phyloP scores from a whole-genome alignment of 2,329 filamentous ascomycete genomes.

The Aureobasidium sp. region DNA sequence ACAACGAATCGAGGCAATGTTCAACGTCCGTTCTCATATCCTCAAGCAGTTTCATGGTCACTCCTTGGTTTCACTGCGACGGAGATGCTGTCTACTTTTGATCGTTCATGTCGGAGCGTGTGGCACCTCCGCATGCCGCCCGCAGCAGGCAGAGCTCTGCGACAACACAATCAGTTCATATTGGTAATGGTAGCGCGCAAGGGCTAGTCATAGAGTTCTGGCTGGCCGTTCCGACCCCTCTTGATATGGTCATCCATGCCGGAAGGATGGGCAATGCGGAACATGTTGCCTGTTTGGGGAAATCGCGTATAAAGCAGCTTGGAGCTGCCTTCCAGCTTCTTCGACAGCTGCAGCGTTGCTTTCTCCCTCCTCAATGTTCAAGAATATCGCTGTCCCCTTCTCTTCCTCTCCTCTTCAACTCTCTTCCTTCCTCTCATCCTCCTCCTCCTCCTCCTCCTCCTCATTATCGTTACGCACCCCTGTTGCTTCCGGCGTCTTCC shows the following conservation, averaged over 20 bases:
- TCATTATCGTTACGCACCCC: background rate
- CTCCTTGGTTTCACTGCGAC: background rate
- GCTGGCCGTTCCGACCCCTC: slow-evolving; percentile 4
- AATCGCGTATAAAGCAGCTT: slow-evolving; percentile 7
- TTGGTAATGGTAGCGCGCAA: background rate
- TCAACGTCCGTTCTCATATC: background rate
- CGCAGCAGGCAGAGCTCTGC: background rate
- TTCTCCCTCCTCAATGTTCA: background rate
- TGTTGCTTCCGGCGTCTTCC: background rate
- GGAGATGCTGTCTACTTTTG: background rate
- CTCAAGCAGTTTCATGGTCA: background rate
- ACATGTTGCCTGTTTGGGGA: slow-evolving; percentile 4
- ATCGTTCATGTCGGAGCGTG: background rate
- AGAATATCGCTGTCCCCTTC: background rate
- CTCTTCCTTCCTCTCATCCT: background rate
- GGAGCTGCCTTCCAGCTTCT: background rate
- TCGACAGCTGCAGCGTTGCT: slow-evolving; percentile 8
- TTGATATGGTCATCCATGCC: slow-evolving; percentile 8
- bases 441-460: background rate
- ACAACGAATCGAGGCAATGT: background rate
- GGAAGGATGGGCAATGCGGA: background rate
- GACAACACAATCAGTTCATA: background rate
- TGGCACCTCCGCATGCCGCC: background rate
- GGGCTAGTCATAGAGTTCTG: background rate
- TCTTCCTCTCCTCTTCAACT: background rate